These are phyloP conservation scores for Fagopyrum homotropicum DNA, from an alignment of 148 eudicot species.

Conservation along the genomic window DNA sequence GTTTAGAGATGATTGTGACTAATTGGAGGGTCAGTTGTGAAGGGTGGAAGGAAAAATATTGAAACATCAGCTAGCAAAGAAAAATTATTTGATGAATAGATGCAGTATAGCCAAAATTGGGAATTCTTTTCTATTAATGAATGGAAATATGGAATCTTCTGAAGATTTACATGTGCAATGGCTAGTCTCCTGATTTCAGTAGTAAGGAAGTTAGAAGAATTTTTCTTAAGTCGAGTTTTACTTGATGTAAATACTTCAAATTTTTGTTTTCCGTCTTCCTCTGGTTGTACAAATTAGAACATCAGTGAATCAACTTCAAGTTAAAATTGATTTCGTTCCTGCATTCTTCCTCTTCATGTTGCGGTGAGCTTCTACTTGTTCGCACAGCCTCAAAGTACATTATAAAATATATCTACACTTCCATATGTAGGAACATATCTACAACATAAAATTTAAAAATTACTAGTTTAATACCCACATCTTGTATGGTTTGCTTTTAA, in stretches of 20 bases:
- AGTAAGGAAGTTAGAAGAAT: not conserved
- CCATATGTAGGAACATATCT: not conserved
- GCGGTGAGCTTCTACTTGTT: not conserved
- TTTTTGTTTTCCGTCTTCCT: not conserved
- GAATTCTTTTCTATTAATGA: not conserved
- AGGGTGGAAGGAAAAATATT: not conserved
- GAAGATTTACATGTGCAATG: not conserved
- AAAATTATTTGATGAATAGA: not conserved
- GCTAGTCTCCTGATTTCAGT: not conserved
- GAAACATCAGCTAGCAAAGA: not conserved
- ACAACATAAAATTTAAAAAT: not conserved
- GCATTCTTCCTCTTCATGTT: no score
- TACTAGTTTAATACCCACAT: no score
- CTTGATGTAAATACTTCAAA: not conserved
- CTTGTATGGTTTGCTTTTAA: no score
- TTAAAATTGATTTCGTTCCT: not conserved
- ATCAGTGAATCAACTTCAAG: not conserved
- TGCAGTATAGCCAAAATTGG: not conserved
- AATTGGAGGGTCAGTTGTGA: no score
- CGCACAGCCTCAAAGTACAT: not conserved
- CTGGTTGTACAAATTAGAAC: not conserved
- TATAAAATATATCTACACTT: not conserved
- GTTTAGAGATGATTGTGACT: no score
- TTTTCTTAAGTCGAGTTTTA: not conserved
- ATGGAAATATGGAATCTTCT: not conserved